Evolutionary conservation across 2,329 filamentous ascomycete genomes (phyloP).

Genomic region (Pseudopithomyces chartarum): DNA sequence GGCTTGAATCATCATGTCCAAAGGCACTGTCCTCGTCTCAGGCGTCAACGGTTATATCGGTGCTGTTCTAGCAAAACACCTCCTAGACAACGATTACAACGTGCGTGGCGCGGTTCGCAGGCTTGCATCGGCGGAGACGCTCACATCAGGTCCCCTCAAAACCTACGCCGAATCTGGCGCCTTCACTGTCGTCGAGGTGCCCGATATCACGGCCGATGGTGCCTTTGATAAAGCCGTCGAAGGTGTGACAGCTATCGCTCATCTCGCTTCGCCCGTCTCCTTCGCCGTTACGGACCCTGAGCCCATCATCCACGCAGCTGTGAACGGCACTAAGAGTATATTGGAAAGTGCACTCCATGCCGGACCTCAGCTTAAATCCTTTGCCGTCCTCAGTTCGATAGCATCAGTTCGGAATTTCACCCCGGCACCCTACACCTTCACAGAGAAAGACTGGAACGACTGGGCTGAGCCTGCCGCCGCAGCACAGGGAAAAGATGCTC

Average conservation of each 20-base stretch:
- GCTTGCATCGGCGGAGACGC: conserved; percentile 19
- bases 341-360: conserved; percentile 23
- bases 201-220: conserved; percentile 32
- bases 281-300: conserved; percentile 25
- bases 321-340: conserved; percentile 26
- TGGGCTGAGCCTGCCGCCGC: conserved; percentile 27
- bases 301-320: conserved; percentile 25
- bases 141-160: conserved; percentile 21
- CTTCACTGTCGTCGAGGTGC: conserved; percentile 29
- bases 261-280: conserved; percentile 26
- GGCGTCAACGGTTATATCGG: conserved; percentile 34
- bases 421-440: conserved; percentile 22
- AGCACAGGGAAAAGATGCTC: conserved; percentile 28
- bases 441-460: conserved; percentile 32
- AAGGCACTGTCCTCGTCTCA: conserved; percentile 31
- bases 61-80: conserved; percentile 27
- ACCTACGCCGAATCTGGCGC: conserved; percentile 23
- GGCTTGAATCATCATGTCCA: conserved; percentile 15
- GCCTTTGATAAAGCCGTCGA: conserved; percentile 35
- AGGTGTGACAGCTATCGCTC: conserved; percentile 26
- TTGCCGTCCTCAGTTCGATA: conserved; percentile 31
- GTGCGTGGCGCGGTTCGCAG: conserved; percentile 40
- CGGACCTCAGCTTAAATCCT: conserved; percentile 34
- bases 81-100: conserved; percentile 31
- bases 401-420: conserved; percentile 12